A percentile compares a stretch with the other conserved stretches of the same genome.
These are phyloP conservation scores for Breviolum minutum DNA, from an alignment of 73 alveolate genomes.

Conservation along the genomic window DNA sequence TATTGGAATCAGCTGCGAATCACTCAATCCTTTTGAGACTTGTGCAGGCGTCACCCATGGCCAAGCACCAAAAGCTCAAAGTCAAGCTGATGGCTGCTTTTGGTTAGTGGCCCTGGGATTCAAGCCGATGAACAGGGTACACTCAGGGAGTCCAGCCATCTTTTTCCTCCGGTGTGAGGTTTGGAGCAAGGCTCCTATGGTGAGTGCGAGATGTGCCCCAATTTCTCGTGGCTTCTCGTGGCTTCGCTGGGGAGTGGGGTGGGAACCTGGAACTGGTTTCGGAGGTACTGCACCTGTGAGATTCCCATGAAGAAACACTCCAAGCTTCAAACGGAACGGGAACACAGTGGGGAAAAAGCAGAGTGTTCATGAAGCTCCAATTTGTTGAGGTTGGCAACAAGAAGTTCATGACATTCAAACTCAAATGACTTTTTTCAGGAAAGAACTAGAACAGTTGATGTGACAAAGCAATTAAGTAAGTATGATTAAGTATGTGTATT, in stretches of 20 bases:
- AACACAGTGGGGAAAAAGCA: too few species aligned
- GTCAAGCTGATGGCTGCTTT: constrained; percentile 59
- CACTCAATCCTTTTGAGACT: too few species aligned
- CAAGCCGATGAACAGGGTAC: background rate
- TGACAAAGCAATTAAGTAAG: too few species aligned
- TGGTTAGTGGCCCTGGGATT: background rate
- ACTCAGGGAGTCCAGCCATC: background rate
- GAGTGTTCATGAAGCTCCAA: too few species aligned
- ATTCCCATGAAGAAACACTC: constrained; percentile 73
- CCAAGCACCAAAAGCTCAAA: constrained; percentile 23
- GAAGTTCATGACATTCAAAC: too few species aligned
- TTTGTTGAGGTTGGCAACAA: too few species aligned
- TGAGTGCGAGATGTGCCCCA: background rate
- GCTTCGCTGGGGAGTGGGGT: too few species aligned
- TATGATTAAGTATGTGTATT: too few species aligned
- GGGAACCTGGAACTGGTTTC: background rate
- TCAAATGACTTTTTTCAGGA: too few species aligned
- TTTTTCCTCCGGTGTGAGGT: background rate
- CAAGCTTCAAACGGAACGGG: background rate
- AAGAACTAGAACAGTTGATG: too few species aligned
- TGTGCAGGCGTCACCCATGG: background rate
- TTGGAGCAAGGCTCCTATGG: background rate
- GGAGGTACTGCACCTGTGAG: constrained; percentile 91
- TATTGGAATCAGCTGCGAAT: too few species aligned
- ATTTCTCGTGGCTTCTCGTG: too few species aligned